phyloP scores from a whole-genome alignment of 129 eudicot species.

The Saussurea involucrata region DNA sequence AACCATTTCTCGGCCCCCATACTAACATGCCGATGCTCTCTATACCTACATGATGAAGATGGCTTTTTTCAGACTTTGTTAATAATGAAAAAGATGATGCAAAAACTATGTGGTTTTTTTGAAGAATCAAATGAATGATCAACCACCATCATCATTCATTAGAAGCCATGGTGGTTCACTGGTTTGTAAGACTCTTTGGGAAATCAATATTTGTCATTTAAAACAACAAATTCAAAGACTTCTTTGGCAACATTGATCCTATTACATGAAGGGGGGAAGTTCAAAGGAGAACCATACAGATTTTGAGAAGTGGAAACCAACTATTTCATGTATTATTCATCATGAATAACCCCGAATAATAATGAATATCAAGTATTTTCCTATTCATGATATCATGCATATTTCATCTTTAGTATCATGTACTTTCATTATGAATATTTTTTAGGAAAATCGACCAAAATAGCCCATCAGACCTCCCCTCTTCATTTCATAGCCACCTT shows the following conservation, averaged over 20 bases:
- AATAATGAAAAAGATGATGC: neutral
- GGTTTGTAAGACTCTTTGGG: neutral
- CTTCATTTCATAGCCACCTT: neutral
- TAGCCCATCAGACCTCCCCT: neutral
- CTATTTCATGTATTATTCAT: neutral
- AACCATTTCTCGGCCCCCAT: slow-evolving; percentile 99
- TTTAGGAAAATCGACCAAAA: neutral
- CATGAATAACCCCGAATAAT: neutral
- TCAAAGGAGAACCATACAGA: neutral
- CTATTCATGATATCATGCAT: neutral
- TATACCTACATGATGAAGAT: slow-evolving; percentile 41
- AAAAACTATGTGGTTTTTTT: neutral
- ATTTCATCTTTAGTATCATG: neutral
- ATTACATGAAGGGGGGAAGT: neutral
- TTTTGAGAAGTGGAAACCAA: neutral
- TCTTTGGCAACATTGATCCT: neutral
- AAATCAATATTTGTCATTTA: neutral
- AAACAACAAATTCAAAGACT: neutral
- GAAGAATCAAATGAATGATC: neutral
- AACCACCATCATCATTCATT: neutral
- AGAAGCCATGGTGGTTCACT: neutral
- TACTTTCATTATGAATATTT: neutral
- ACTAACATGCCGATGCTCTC: slow-evolving; percentile 90
- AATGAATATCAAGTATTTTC: neutral
- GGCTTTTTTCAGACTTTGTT: neutral